Percentiles rank a stretch among this genome's conserved stretches.
Conservation (phyloP, 1,284 basidiomycete genomes). For the Ustilago crameri region DNA sequence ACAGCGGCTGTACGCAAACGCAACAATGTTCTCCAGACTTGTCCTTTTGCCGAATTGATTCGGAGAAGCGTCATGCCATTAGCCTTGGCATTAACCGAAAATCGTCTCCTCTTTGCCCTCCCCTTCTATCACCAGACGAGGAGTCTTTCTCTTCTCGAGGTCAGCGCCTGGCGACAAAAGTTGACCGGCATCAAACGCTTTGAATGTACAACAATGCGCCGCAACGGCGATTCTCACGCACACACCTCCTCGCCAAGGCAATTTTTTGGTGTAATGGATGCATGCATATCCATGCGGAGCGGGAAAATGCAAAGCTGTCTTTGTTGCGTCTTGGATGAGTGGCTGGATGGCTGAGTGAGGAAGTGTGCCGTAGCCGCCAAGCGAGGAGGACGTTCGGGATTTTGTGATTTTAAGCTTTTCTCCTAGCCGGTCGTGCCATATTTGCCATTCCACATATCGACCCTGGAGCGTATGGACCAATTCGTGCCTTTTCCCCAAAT, state of each 20-base stretch:
- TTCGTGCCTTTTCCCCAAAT: not conserved
- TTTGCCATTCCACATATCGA: conserved; percentile 35
- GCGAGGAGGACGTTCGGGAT: not conserved
- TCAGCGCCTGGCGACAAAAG: not conserved
- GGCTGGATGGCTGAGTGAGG: no score
- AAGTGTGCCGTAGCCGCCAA: no score
- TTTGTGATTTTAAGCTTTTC: not conserved
- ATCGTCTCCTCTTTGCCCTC: no score
- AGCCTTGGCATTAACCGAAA: not conserved
- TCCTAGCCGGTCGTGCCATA: conserved; percentile 37
- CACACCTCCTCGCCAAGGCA: not conserved
- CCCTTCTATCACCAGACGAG: no score
- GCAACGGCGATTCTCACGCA: conserved; percentile 1
- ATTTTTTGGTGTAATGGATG: no score
- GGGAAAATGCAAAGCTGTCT: not conserved
- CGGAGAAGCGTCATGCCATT: not conserved
- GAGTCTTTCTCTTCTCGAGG: no score
- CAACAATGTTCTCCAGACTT: no score
- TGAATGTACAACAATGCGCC: no score
- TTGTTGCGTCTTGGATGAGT: not conserved
- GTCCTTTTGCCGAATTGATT: no score
- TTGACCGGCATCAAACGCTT: not conserved
- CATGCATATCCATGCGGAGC: no score
- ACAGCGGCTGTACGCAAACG: no score
- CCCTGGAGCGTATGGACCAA: conserved; percentile 46